Evolutionary conservation across 2,329 filamentous ascomycete species (phyloP), one percentile per base, ranked within the genome.

Genomic region (Fusarium tuaranense): DNA sequence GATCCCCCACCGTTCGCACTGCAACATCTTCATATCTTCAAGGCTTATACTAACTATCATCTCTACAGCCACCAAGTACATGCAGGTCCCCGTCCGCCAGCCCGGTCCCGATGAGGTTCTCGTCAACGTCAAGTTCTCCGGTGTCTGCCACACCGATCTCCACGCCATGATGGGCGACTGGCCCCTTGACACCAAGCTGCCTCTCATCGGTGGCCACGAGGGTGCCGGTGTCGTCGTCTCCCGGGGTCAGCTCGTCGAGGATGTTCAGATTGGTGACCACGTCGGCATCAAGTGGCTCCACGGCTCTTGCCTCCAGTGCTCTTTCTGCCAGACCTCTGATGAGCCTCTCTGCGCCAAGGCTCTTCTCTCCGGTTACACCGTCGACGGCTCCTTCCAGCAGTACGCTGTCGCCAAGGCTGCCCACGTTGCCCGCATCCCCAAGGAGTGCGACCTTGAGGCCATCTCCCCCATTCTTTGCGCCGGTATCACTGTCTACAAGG

Each of bases 271-370:
- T 78, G 95, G 95, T 78, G 95, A 97, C 80, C 87, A 95, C 79
- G 96, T 92, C 71, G 96, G 96, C 81, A 90, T 98, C 84, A 98
- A 95, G 87, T 98, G 95, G 95, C 88, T 98, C 80, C 97, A 98
- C 84, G 94, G 94, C 74, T 92, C 93, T 57, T 98, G 96, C 84
- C 87, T 97, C 72, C 84, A 88, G 74, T 98, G 95, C 86, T 88
- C 91, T 78, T 97, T 94, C 89, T 98, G 95, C 87, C 91, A 93
- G 81, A 88, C 91, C 77, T 84, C 90, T 58, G 93, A 97, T 78
- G 95, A 98, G 86, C 92, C 94, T 4, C 92, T 98, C 7, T 98
- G 96, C 86, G 83, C 89, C 18, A 87, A 93, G 69, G 91, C 94
- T 30, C 86, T 89, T 39, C 90, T 98, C 46, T 97, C 95, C 1